These are phyloP conservation scores for Dillenia suffruticosa DNA, from an alignment of 164 flowering plant genomes.

Conservation along the genomic window DNA sequence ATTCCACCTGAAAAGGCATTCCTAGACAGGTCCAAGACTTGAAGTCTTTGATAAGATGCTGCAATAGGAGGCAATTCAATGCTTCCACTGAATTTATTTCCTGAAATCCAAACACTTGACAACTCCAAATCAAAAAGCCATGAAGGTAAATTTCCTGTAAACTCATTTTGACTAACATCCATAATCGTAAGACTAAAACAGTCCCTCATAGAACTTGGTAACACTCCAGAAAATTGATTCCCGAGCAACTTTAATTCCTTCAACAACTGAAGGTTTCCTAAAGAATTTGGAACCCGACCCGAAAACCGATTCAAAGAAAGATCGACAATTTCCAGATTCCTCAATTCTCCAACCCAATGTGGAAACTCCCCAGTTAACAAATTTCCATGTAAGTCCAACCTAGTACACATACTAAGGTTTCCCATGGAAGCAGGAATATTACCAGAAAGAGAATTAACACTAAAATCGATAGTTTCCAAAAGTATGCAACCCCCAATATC, in stretches of 20 bases:
- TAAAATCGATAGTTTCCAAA: slow-evolving; percentile 59
- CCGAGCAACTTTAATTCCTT: slow-evolving; percentile 21
- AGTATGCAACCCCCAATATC: slow-evolving; percentile 69
- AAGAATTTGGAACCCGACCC: slow-evolving; percentile 54
- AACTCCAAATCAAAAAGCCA: slow-evolving; percentile 22
- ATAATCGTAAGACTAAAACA: slow-evolving; percentile 17
- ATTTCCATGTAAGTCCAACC: slow-evolving; percentile 51
- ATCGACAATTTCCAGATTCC: slow-evolving; percentile 65
- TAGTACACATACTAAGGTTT: slow-evolving; percentile 54
- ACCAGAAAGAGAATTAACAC: slow-evolving; percentile 66
- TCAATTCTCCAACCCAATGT: slow-evolving; percentile 73
- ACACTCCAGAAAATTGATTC: slow-evolving; percentile 17
- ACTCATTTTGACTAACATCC: slow-evolving; percentile 21
- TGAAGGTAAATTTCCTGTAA: slow-evolving; percentile 24
- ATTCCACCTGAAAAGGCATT: slow-evolving; percentile 66
- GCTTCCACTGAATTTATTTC: slow-evolving; percentile 32
- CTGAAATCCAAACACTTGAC: slow-evolving; percentile 18
- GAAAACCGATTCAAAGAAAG: slow-evolving; percentile 68
- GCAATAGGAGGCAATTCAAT: slow-evolving; percentile 16
- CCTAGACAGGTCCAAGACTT: slow-evolving; percentile 60
- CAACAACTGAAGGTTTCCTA: slow-evolving; percentile 37
- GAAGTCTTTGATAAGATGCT: slow-evolving; percentile 25
- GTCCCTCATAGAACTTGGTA: slow-evolving; percentile 20
- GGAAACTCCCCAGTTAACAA: slow-evolving; percentile 59
- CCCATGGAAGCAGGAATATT: slow-evolving; percentile 58